Evolutionary conservation across 306 rosid genomes (phyloP), one percentile per base, ranked within the genome.

Genomic region (Hippophae tibetana): DNA sequence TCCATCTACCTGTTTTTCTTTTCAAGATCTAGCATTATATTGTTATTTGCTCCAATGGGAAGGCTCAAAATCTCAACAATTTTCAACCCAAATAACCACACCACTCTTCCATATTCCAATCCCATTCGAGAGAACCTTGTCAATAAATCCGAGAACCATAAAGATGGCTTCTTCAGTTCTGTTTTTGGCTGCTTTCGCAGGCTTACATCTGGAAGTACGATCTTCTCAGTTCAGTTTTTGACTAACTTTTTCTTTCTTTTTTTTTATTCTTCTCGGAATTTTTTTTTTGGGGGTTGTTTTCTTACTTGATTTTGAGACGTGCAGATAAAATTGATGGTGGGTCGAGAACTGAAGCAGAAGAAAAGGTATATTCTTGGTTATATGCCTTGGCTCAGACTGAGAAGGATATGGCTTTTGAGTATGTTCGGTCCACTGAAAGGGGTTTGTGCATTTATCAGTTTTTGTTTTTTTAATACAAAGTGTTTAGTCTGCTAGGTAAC

Each of bases 341-440:
- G 6, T 85, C 81, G 8, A 60, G 73, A 77, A 80, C 79, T 0
- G 81, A 84, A 72, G 94, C 76, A 67, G 96, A 88, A 73, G 87
- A 88, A 67, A 85, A 69, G 66, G 84, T 88, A 1, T 78, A 67
- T 62, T 76, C 87, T 56, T 88, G 96, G 96, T 47, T 88, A 58
- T 85, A 88, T 57, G 56, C 89, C 23, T 71, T 88, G 86, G 89
- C 96, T 8, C 86, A 61, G 40, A 74, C 96, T 13, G 72, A 85
- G 1, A 84, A 73, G 69, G 47, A 85, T 57, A 13, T 88, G 81
- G 89, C 57, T 68, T 88, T 70, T 42, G 96, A 88, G 71, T 88
- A 88, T 51, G 96, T 88, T 74, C 77, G 60, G 40, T 88, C 96
- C 73, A 88, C 96, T 0, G 96, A 88, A 72, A 80, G 94, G 73